Evolutionary conservation across 2,329 filamentous ascomycete species (phyloP).

Genomic region (Juglanconis oblonga): DNA sequence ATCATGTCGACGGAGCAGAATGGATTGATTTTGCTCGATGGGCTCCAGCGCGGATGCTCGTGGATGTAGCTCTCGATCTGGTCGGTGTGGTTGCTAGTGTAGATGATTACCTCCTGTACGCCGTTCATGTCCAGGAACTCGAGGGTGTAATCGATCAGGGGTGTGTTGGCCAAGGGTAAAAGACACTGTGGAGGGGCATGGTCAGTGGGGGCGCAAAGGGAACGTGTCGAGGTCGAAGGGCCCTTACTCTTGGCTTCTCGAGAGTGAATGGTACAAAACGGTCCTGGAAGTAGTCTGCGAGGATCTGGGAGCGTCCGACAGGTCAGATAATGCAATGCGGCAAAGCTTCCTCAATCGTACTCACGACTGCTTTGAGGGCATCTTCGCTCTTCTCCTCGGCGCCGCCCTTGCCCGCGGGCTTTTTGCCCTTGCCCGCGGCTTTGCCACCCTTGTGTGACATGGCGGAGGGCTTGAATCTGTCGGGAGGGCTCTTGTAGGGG

Average conservation of each 20-base stretch:
- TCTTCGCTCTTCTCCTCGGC: constrained; percentile 56
- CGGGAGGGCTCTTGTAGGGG: background rate
- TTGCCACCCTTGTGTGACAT: constrained; percentile 44
- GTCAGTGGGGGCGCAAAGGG: constrained; percentile 16
- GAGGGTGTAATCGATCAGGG: constrained; percentile 95
- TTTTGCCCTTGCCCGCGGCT: constrained; percentile 48
- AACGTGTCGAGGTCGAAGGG: background rate
- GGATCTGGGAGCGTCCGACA: constrained; percentile 54
- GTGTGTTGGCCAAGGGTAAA: constrained; percentile 86
- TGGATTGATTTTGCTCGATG: constrained; percentile 51
- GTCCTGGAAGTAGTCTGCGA: constrained; percentile 93
- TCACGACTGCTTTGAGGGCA: constrained; percentile 55
- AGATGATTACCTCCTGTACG: constrained; percentile 91
- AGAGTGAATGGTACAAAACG: constrained; percentile 86
- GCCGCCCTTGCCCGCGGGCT: constrained; percentile 44
- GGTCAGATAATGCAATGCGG: constrained; percentile 17
- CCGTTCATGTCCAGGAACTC: constrained; percentile 94
- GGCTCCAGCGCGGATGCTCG: constrained; percentile 69
- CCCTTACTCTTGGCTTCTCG: constrained; percentile 77
- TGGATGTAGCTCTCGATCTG: constrained; percentile 85
- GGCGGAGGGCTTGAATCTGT: background rate
- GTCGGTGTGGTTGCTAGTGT: constrained; percentile 83
- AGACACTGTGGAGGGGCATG: constrained; percentile 64
- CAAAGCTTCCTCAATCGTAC: constrained; percentile 29
- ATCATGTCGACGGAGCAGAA: constrained; percentile 83